Evolutionary conservation across 192 early-diverging fungal species (phyloP).

Genomic region (Spizellomyces punctatus): DNA sequence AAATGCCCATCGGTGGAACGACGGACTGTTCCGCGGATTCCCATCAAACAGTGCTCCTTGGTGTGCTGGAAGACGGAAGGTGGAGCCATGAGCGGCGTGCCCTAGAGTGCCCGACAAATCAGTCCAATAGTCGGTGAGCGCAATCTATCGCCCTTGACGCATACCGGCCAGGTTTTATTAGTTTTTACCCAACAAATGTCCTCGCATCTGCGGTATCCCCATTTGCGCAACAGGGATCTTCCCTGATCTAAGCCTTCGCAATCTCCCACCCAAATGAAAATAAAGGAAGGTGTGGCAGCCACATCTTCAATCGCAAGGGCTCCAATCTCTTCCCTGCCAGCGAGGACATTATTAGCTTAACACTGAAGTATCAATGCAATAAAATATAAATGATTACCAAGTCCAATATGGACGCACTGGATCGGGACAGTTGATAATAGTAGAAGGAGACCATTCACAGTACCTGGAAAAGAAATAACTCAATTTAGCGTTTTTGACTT

Average conservation of each 20-base stretch:
- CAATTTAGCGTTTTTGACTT: neutral
- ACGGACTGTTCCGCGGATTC: slow-evolving; percentile 67
- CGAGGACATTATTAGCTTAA: slow-evolving; percentile 23
- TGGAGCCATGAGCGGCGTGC: slow-evolving; percentile 37
- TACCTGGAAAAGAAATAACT: neutral
- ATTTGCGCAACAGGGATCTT: slow-evolving; percentile 57
- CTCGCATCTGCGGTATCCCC: slow-evolving; percentile 69
- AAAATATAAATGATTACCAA: slow-evolving; percentile 13
- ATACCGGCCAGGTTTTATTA: slow-evolving; percentile 48
- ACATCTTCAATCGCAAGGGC: slow-evolving; percentile 55
- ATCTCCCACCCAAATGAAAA: slow-evolving; percentile 66
- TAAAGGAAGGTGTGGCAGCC: slow-evolving; percentile 62
- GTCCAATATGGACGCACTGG: slow-evolving; percentile 22
- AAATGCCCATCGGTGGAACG: slow-evolving; percentile 67
- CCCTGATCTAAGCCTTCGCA: slow-evolving; percentile 58
- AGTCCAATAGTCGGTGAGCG: neutral
- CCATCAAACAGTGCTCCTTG: slow-evolving; percentile 72
- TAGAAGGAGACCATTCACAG: slow-evolving; percentile 20
- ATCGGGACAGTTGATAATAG: neutral
- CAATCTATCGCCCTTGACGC: neutral
- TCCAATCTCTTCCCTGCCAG: slow-evolving; percentile 58
- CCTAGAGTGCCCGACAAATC: slow-evolving; percentile 21
- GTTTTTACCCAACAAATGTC: slow-evolving; percentile 72
- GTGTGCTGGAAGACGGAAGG: slow-evolving; percentile 55
- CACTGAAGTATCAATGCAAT: slow-evolving; percentile 14